These are phyloP conservation scores for Ophiostoma novo-ulmi DNA, from an alignment of 2,329 filamentous ascomycete genomes.

Conservation along the genomic window DNA sequence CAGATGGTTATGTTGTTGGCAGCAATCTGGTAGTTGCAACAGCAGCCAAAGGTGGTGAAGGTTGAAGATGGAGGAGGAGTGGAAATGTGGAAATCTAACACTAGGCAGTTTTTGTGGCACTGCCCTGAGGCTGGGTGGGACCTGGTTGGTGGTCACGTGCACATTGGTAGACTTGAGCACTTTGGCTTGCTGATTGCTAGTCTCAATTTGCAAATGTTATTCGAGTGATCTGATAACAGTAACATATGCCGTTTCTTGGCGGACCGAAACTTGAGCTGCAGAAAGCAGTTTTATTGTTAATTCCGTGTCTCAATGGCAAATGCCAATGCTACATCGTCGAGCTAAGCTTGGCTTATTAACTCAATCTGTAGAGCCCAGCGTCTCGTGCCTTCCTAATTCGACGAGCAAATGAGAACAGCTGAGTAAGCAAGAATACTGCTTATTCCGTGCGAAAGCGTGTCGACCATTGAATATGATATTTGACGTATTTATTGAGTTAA, in stretches of 20 bases:
- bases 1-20: background rate
- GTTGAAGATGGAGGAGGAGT: constrained; percentile 4
- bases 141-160: constrained; percentile 4
- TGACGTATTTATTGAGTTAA: background rate
- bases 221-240: background rate
- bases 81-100: constrained; percentile 11
- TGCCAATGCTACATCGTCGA: background rate
- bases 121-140: constrained; percentile 7
- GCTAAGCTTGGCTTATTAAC: background rate
- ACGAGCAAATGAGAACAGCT: background rate
- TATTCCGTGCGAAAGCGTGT: background rate
- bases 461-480: background rate
- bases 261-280: background rate
- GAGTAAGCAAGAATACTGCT: background rate
- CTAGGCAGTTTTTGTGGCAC: constrained; percentile 13
- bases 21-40: background rate
- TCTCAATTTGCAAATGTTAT: background rate
- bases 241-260: background rate
- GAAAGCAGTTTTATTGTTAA: background rate
- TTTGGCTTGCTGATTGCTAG: background rate
- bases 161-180: background rate
- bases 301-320: background rate
- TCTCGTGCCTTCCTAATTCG: constrained; percentile 4
- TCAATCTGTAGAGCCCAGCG: background rate
- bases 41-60: background rate